Evolutionary conservation across 1,284 basidiomycete genomes (phyloP).

Genomic region (Mycena sp.): DNA sequence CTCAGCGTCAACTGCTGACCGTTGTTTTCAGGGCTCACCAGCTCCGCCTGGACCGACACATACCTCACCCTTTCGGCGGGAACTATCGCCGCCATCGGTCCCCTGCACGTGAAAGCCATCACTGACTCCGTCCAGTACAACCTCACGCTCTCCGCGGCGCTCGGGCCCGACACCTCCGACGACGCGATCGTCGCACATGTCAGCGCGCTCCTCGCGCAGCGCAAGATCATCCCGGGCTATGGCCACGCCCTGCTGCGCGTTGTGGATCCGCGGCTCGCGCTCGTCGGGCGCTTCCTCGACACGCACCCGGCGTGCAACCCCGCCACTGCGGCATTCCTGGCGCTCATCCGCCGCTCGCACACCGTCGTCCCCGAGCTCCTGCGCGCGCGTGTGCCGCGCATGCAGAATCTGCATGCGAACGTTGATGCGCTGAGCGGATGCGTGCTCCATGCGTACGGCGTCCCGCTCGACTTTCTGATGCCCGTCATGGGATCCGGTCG

Average conservation of each 20-base stretch:
- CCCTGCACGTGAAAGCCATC: constrained; percentile 10
- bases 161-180: not conserved
- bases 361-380: no score
- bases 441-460: no score
- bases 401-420: no score
- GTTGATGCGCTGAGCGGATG: no score
- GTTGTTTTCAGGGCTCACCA: not conserved
- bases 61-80: not conserved
- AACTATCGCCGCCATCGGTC: constrained; percentile 1
- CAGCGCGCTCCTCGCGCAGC: not conserved
- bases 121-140: constrained; percentile 13
- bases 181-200: constrained; percentile 1
- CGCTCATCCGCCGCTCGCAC: no score
- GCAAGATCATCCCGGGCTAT: constrained; percentile 10
- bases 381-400: no score
- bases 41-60: constrained; percentile 12
- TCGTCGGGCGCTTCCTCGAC: constrained; percentile 1
- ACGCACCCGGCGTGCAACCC: not conserved
- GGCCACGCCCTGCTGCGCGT: constrained; percentile 16
- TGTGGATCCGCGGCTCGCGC: not conserved
- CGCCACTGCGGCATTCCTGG: no score
- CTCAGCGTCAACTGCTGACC: not conserved
- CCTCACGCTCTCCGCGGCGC: not conserved
- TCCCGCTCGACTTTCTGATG: no score
- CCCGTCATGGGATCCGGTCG: no score